A percentile compares a stretch with the other conserved stretches of the same genome.
phyloP scores from a whole-genome alignment of 495 filamentous ascomycete genomes.

The Penicillium herquei region DNA sequence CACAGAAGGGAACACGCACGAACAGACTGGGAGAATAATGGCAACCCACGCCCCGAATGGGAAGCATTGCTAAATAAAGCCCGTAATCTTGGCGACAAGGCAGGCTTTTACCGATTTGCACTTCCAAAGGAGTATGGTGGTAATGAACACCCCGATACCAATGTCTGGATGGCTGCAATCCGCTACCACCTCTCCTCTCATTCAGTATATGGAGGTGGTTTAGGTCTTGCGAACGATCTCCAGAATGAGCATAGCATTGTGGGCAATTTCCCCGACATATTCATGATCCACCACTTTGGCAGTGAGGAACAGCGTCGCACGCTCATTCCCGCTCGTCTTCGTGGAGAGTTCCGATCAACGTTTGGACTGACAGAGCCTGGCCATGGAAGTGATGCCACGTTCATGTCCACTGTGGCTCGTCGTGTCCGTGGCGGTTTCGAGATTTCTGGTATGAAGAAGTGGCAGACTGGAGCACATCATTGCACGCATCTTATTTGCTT shows the following conservation, averaged over 20 bases:
- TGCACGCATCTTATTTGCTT: conserved; percentile 60
- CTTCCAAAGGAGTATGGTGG: conserved; percentile 56
- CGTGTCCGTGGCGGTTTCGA: conserved; percentile 42
- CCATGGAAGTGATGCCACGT: conserved; percentile 59
- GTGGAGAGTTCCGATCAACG: conserved; percentile 49
- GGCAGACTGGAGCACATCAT: conserved; percentile 59
- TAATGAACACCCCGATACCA: conserved; percentile 29
- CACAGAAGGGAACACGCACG: conserved; percentile 56
- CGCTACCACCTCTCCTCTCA: conserved; percentile 55
- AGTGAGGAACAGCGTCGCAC: conserved; percentile 46
- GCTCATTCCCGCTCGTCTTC: conserved; percentile 46
- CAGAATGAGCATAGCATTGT: conserved; percentile 60
- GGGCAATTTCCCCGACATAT: conserved; percentile 57
- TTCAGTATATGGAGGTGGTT: conserved; percentile 37
- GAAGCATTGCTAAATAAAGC: conserved; percentile 48
- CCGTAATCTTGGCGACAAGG: conserved; percentile 46
- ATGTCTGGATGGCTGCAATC: conserved; percentile 57
- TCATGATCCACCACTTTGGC: conserved; percentile 58
- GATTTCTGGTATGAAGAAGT: conserved; percentile 58
- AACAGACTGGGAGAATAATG: conserved; percentile 53
- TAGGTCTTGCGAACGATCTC: conserved; percentile 60
- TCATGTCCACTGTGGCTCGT: conserved; percentile 51
- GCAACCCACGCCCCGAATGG: conserved; percentile 55
- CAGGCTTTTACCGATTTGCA: conserved; percentile 57
- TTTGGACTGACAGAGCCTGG: conserved; percentile 62